These are phyloP conservation scores for Fusarium sp. DNA, from an alignment of 2,329 filamentous ascomycete genomes.

Conservation along the genomic window DNA sequence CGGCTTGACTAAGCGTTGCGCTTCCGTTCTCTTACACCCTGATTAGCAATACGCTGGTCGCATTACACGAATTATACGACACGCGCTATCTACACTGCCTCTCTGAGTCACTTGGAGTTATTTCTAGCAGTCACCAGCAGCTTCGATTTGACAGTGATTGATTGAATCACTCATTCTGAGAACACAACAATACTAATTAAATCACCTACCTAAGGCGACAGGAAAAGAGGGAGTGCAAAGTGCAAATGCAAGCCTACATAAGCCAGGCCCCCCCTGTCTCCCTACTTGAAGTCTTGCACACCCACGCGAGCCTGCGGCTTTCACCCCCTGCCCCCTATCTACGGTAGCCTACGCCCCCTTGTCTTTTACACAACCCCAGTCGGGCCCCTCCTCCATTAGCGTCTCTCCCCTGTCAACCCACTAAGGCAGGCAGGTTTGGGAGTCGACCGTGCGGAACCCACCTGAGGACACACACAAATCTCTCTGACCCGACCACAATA, in stretches of 20 bases:
- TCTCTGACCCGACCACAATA: slow-evolving; percentile 46
- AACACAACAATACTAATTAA: slow-evolving; percentile 12
- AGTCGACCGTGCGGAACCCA: slow-evolving; percentile 41
- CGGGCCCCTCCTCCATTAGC: slow-evolving; percentile 34
- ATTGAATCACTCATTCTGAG: not conserved
- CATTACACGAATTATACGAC: slow-evolving; percentile 4
- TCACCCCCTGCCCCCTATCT: slow-evolving; percentile 37
- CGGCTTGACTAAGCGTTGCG: slow-evolving; percentile 45
- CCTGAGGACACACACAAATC: slow-evolving; percentile 46
- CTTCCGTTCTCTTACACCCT: slow-evolving; percentile 36
- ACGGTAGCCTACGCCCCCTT: slow-evolving; percentile 11
- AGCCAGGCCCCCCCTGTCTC: slow-evolving; percentile 35
- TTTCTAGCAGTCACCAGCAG: slow-evolving; percentile 26
- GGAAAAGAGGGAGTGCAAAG: slow-evolving; percentile 33
- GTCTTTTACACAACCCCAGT: slow-evolving; percentile 47
- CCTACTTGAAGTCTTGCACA: slow-evolving; percentile 23
- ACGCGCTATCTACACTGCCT: slow-evolving; percentile 42
- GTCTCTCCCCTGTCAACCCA: slow-evolving; percentile 37
- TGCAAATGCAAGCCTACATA: slow-evolving; percentile 38
- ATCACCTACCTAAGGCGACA: slow-evolving; percentile 12
- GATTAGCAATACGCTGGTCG: slow-evolving; percentile 38
- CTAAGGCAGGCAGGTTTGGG: slow-evolving; percentile 44
- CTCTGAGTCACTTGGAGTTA: slow-evolving; percentile 32
- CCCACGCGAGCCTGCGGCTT: slow-evolving; percentile 27
- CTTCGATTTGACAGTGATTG: not conserved